A percentile compares a stretch with the other conserved stretches of the same genome.
Conservation (phyloP, 2,329 filamentous ascomycete genomes). For the Pyrenochaeta sp. region DNA sequence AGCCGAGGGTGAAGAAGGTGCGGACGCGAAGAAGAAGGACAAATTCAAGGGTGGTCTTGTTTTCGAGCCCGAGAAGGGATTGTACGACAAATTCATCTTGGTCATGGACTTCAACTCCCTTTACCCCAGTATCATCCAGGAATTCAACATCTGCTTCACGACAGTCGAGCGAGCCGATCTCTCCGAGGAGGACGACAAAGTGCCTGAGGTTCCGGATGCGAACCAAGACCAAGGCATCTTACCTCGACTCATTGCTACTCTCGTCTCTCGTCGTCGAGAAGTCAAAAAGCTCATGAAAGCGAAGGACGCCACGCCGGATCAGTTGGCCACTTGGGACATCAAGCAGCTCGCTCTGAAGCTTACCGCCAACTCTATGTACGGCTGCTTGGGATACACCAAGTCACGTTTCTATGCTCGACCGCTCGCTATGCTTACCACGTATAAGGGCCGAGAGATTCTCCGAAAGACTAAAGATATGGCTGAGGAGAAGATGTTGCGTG, state of each 20-base stretch:
- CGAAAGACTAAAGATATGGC: constrained; percentile 95
- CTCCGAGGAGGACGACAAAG: constrained; percentile 82
- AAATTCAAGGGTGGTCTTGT: constrained; percentile 99
- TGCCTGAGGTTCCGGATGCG: constrained; percentile 81
- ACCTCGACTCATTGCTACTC: constrained; percentile 87
- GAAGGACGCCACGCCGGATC: constrained; percentile 82
- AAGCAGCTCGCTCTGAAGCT: constrained; percentile 97
- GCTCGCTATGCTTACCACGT: constrained; percentile 93
- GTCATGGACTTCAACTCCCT: constrained; percentile 99
- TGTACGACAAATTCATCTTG: constrained; percentile 97
- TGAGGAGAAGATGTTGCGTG: constrained; percentile 87
- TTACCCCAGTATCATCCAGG: constrained; percentile 98
- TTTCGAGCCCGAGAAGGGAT: constrained; percentile 95
- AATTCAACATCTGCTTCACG: constrained; percentile 99
- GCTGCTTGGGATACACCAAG: constrained; percentile 94
- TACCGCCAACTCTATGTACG: constrained; percentile 99
- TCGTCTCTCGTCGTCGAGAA: constrained; percentile 86
- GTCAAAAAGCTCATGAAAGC: constrained; percentile 98
- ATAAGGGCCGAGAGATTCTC: constrained; percentile 96
- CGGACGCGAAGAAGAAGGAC: constrained; percentile 93
- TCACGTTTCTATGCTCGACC: constrained; percentile 97
- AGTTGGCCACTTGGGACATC: constrained; percentile 95
- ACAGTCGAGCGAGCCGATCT: constrained; percentile 82
- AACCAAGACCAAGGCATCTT: constrained; percentile 85
- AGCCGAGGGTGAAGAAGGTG: constrained; percentile 72